phyloP scores from a whole-genome alignment of 2,329 filamentous ascomycete genomes.

The Westerdykella sp. region DNA sequence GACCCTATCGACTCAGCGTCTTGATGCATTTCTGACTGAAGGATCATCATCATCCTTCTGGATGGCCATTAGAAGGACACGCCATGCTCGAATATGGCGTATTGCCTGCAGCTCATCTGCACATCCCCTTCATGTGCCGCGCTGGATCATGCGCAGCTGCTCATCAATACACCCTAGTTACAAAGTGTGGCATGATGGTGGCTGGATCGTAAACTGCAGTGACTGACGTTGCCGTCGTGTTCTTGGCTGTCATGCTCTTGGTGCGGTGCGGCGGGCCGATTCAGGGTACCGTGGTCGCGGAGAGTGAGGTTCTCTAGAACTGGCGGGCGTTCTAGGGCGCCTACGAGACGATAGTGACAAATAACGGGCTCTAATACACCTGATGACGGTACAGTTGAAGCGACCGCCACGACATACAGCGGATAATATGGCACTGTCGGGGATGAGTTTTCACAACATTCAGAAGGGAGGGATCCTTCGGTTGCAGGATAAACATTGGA shows the following conservation, averaged over 20 bases:
- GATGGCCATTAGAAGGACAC: too few species aligned
- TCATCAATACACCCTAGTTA: not conserved
- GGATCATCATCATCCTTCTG: too few species aligned
- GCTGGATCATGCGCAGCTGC: conserved; percentile 1
- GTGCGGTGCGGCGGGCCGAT: not conserved
- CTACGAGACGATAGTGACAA: conserved; percentile 12
- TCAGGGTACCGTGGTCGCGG: conserved; percentile 3
- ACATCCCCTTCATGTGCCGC: not conserved
- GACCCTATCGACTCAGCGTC: too few species aligned
- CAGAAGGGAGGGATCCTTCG: conserved; percentile 2
- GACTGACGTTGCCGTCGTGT: conserved; percentile 6
- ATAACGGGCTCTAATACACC: conserved; percentile 4
- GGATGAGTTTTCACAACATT: conserved; percentile 6
- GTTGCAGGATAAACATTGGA: conserved; percentile 3
- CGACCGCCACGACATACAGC: conserved; percentile 4
- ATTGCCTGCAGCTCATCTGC: conserved; percentile 7
- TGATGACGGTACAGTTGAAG: conserved; percentile 9
- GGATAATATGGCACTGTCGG: conserved; percentile 9
- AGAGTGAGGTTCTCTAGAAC: not conserved
- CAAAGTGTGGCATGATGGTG: conserved; percentile 13
- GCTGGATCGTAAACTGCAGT: conserved; percentile 13
- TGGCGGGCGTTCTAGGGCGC: not conserved
- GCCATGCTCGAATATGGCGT: conserved; percentile 6
- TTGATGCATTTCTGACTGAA: too few species aligned
- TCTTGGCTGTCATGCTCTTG: conserved; percentile 10